Evolutionary conservation across 2,329 filamentous ascomycete genomes (phyloP).

Genomic region (Colletotrichum higginsianum): DNA sequence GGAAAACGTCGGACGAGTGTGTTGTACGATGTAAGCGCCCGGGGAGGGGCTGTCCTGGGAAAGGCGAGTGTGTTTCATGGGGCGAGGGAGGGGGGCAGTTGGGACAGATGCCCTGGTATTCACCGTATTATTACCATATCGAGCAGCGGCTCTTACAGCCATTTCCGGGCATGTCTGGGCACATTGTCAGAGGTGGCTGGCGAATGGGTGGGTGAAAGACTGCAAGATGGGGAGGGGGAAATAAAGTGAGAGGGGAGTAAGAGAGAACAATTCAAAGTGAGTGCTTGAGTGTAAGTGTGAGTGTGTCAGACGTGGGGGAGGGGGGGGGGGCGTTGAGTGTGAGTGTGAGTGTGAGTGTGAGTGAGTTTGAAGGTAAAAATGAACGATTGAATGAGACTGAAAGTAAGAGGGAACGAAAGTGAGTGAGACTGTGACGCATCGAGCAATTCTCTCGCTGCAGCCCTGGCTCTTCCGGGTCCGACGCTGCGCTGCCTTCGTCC

Average conservation of each 20-base stretch:
- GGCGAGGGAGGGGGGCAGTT: conserved; percentile 27
- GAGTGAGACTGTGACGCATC: conserved; percentile 1
- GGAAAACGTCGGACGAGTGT: conserved; percentile 36
- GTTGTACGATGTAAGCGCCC: conserved; percentile 17
- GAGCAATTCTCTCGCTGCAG: conserved; percentile 6
- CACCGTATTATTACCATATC: too few species aligned
- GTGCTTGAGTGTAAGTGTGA: too few species aligned
- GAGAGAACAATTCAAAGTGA: too few species aligned
- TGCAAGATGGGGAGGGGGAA: not conserved
- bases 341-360: too few species aligned
- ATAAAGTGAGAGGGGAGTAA: not conserved
- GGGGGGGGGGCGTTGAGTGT: too few species aligned
- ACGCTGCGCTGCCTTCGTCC: conserved; percentile 29
- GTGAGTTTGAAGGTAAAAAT: too few species aligned
- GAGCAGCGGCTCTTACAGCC: conserved; percentile 24
- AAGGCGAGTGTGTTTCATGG: conserved; percentile 39
- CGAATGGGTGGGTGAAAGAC: not conserved
- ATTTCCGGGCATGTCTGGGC: conserved; percentile 2
- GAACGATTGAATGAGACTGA: too few species aligned
- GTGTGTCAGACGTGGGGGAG: too few species aligned
- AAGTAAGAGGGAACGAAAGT: too few species aligned
- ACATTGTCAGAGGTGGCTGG: not conserved
- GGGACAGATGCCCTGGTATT: conserved; percentile 14
- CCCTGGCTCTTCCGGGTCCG: conserved; percentile 8
- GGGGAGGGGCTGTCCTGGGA: conserved; percentile 16